These are phyloP conservation scores for Heteromeles arbutifolia DNA, from an alignment of 306 rosid genomes.

Conservation along the genomic window DNA sequence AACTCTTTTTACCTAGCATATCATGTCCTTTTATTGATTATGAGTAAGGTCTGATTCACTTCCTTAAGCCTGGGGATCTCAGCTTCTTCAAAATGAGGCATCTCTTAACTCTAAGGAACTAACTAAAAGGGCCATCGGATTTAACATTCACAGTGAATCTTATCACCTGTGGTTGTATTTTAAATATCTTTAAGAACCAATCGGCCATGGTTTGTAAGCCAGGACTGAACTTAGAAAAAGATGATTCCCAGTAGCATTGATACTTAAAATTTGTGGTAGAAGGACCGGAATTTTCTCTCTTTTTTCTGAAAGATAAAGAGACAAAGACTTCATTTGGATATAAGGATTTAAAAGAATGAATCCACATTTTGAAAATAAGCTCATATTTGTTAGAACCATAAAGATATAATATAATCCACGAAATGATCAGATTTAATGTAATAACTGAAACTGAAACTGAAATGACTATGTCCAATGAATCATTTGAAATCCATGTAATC, in stretches of 20 bases:
- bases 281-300: too few relatives aligned
- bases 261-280: not conserved
- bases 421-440: not conserved
- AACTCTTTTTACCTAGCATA: too few relatives aligned
- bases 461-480: not conserved
- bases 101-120: too few relatives aligned
- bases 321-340: not conserved
- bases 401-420: not conserved
- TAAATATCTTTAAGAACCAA: not conserved
- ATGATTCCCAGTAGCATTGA: not conserved
- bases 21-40: too few relatives aligned
- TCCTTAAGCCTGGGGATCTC: too few relatives aligned
- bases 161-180: not conserved
- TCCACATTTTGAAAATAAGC: not conserved
- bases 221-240: not conserved
- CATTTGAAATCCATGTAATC: not conserved
- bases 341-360: not conserved
- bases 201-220: not conserved
- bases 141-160: not conserved
- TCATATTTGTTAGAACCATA: not conserved
- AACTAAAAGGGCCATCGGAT: too few relatives aligned
- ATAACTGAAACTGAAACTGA: too few relatives aligned
- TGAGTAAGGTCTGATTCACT: too few relatives aligned
- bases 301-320: not conserved
- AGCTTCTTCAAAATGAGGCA: not conserved